Percentiles rank a stretch among this genome's conserved stretches.
Evolutionary conservation across 805 yeast genomes (phyloP).

Genomic region (Clavispora santaluciae): DNA sequence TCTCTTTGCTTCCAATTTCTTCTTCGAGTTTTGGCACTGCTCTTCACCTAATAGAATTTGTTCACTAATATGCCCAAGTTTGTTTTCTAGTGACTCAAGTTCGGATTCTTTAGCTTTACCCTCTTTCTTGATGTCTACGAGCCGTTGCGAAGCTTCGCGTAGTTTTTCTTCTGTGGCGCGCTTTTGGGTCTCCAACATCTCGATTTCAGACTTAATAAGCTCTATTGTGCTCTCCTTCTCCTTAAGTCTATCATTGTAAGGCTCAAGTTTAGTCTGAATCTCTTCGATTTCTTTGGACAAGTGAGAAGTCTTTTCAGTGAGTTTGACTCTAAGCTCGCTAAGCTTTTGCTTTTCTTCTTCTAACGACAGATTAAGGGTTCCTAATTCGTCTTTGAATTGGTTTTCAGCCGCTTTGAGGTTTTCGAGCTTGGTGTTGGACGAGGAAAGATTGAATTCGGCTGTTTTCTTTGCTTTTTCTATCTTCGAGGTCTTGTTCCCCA

Average conservation of each 20-base stretch:
- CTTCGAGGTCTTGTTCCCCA: slow-evolving; percentile 54
- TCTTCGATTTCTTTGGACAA: slow-evolving; percentile 61
- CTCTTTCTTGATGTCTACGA: slow-evolving; percentile 42
- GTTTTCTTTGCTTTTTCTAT: slow-evolving; percentile 48
- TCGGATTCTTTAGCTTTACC: slow-evolving; percentile 48
- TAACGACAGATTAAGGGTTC: slow-evolving; percentile 41
- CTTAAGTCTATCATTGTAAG: slow-evolving; percentile 71
- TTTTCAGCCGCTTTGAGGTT: slow-evolving; percentile 41
- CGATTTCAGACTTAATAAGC: slow-evolving; percentile 61
- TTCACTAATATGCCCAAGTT: slow-evolving; percentile 43
- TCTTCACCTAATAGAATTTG: slow-evolving; percentile 57
- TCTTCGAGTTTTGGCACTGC: slow-evolving; percentile 48
- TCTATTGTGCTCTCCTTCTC: slow-evolving; percentile 59
- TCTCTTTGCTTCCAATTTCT: slow-evolving; percentile 50
- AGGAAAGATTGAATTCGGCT: slow-evolving; percentile 41
- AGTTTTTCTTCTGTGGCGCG: slow-evolving; percentile 42
- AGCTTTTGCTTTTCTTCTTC: slow-evolving; percentile 52
- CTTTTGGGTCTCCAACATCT: slow-evolving; percentile 48
- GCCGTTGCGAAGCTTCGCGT: slow-evolving; percentile 37
- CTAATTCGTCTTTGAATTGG: slow-evolving; percentile 42
- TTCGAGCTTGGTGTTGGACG: slow-evolving; percentile 44
- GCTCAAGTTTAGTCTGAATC: slow-evolving; percentile 66
- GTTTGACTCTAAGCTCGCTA: slow-evolving; percentile 56
- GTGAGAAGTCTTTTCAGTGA: slow-evolving; percentile 70
- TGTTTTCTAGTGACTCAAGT: slow-evolving; percentile 41